Conservation (phyloP, 2,329 filamentous ascomycete species). For the Talaromyces sp. region DNA sequence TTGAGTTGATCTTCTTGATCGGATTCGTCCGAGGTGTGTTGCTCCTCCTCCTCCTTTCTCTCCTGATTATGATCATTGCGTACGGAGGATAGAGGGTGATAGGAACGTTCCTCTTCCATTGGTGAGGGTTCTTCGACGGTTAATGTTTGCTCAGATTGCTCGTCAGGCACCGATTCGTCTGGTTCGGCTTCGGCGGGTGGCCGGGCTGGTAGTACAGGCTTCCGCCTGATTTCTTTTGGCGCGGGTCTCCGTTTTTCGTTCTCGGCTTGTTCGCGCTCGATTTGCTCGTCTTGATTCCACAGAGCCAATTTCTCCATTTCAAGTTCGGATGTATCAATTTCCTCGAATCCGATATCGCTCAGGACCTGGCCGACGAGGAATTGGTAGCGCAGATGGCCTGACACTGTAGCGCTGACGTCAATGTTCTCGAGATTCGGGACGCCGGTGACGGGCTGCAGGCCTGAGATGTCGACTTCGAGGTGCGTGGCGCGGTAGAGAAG, state of each 20-base stretch:
- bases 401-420: conserved; percentile 62
- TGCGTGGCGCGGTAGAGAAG: conserved; percentile 84
- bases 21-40: background rate
- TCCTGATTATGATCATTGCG: background rate
- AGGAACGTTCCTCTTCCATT: background rate
- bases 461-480: conserved; percentile 78
- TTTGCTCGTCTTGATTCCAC: conserved; percentile 36
- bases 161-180: background rate
- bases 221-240: conserved; percentile 11
- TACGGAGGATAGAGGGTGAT: background rate
- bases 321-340: conserved; percentile 52
- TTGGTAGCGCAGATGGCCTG: conserved; percentile 68
- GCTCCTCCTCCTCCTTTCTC: background rate
- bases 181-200: background rate
- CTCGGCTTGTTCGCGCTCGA: conserved; percentile 34
- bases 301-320: conserved; percentile 44
- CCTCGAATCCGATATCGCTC: conserved; percentile 65
- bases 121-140: background rate
- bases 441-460: conserved; percentile 67
- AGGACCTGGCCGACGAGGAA: conserved; percentile 65
- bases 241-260: conserved; percentile 32
- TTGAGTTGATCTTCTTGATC: conserved; percentile 7
- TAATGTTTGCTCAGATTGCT: background rate
- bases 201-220: background rate
- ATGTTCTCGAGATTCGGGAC: conserved; percentile 59